A percentile compares a stretch with the other conserved stretches of the same genome.
phyloP scores from a whole-genome alignment of 2,329 filamentous ascomycete species.

The Paracorniculantispora psalliotae region DNA sequence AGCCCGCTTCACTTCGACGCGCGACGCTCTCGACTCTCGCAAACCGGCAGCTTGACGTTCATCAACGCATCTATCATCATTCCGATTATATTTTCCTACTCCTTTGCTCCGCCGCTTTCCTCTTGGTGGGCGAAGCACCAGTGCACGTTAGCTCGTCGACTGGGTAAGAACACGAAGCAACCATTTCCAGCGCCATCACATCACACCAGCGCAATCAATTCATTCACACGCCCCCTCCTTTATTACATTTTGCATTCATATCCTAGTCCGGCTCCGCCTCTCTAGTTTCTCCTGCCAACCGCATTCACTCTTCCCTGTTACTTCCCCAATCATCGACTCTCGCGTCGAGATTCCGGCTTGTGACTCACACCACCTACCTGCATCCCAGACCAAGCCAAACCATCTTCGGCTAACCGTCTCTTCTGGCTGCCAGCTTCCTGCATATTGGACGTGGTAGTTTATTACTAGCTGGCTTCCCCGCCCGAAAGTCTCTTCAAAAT shows the following conservation, averaged over 20 bases:
- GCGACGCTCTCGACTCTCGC: not conserved
- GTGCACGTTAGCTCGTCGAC: conserved; percentile 4
- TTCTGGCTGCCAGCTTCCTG: conserved; percentile 22
- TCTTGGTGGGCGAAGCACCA: conserved; percentile 6
- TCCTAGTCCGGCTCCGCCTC: not conserved
- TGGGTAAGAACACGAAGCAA: conserved; percentile 9
- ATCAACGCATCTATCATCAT: not conserved
- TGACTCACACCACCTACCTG: conserved; percentile 28
- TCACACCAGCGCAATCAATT: not conserved
- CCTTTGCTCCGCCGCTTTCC: not conserved
- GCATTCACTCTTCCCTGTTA: conserved; percentile 9
- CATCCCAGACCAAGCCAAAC: conserved; percentile 17
- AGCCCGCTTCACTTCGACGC: not conserved
- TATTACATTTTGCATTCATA: conserved; percentile 6
- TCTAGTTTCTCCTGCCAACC: not conserved
- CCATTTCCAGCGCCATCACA: not conserved
- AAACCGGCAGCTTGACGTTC: not conserved
- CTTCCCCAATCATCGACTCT: conserved; percentile 14
- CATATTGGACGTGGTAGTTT: conserved; percentile 26
- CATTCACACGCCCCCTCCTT: conserved; percentile 4
- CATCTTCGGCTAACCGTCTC: conserved; percentile 12
- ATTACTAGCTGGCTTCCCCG: conserved; percentile 22
- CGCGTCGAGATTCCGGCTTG: conserved; percentile 25
- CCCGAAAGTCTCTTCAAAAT: conserved; percentile 35
- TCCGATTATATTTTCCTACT: not conserved